These are phyloP conservation scores for Basipetospora sp. DNA, from an alignment of 2,329 filamentous ascomycete genomes.

Conservation along the genomic window DNA sequence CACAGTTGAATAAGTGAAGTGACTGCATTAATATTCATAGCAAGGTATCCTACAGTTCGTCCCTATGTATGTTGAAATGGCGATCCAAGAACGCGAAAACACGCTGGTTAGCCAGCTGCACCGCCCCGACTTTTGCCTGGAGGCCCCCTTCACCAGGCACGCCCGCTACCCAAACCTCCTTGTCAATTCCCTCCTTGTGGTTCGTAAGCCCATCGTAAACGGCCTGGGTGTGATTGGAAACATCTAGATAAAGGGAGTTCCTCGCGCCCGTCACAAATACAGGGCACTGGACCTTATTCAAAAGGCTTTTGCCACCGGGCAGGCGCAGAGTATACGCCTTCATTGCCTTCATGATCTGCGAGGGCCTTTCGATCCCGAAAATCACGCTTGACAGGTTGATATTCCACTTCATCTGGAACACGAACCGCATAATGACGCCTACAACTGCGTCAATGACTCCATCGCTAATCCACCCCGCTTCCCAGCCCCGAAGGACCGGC, in stretches of 20 bases:
- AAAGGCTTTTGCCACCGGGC: conserved; percentile 9
- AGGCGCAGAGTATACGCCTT: conserved; percentile 9
- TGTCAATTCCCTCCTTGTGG: conserved; percentile 5
- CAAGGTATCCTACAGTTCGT: too few species aligned
- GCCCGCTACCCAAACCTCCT: conserved; percentile 13
- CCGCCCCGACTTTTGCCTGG: conserved; percentile 14
- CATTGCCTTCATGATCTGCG: conserved; percentile 14
- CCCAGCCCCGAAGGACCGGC: conserved; percentile 13
- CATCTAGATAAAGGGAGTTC: conserved; percentile 11
- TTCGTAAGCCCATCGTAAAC: conserved; percentile 9
- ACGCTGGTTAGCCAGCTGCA: conserved; percentile 10
- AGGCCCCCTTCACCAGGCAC: conserved; percentile 10
- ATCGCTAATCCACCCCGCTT: conserved; percentile 13
- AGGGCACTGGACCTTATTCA: conserved; percentile 14
- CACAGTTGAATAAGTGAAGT: too few species aligned
- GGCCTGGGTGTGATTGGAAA: conserved; percentile 7
- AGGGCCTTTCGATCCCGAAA: conserved; percentile 13
- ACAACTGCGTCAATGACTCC: conserved; percentile 15
- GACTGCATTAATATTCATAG: too few species aligned
- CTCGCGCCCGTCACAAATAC: conserved; percentile 15
- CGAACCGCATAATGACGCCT: conserved; percentile 7
- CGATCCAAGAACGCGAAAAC: conserved; percentile 12
- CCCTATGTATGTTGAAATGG: conserved; percentile 11
- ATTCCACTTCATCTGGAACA: conserved; percentile 19
- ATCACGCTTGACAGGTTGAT: conserved; percentile 13